These are phyloP conservation scores for Dianthus caryophyllus DNA, from an alignment of 148 eudicot genomes.

Conservation along the genomic window DNA sequence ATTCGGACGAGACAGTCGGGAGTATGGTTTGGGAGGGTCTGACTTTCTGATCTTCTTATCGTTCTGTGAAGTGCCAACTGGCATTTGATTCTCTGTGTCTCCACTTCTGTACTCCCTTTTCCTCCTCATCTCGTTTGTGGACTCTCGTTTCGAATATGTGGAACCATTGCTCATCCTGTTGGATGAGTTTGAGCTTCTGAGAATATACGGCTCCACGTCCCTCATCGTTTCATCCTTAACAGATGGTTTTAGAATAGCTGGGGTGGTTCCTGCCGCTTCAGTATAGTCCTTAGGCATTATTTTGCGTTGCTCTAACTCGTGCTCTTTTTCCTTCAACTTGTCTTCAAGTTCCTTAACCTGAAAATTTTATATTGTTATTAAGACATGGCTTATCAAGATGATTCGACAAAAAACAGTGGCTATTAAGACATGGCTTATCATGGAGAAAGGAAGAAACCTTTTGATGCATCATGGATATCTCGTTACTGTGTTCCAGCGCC, in stretches of 20 bases:
- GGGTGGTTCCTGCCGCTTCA: conserved; percentile 42
- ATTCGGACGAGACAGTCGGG: conserved; percentile 38
- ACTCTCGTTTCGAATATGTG: conserved; percentile 31
- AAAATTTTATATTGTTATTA: not conserved
- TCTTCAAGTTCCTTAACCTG: conserved; percentile 83
- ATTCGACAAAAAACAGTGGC: not conserved
- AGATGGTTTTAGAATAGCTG: conserved; percentile 31
- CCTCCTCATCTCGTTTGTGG: conserved; percentile 37
- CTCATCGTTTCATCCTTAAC: conserved; percentile 36
- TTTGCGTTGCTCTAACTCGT: conserved; percentile 26
- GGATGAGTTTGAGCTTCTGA: conserved; percentile 55
- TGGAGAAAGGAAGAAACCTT: conserved; percentile 37
- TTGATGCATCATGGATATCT: conserved; percentile 46
- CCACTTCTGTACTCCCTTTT: conserved; percentile 63
- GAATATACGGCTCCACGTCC: conserved; percentile 47
- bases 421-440: not conserved
- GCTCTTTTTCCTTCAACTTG: conserved; percentile 52
- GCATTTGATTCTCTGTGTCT: conserved; percentile 58
- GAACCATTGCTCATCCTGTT: conserved; percentile 56
- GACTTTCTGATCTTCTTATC: conserved; percentile 59
- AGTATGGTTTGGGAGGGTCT: conserved; percentile 52
- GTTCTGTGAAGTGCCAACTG: conserved; percentile 28
- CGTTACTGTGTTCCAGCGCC: conserved; percentile 42
- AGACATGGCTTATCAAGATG: not conserved
- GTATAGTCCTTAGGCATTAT: conserved; percentile 24